Evolutionary conservation across 2,329 filamentous ascomycete genomes (phyloP), one percentile per base, ranked within the genome.

Genomic region (Claviceps capensis): DNA sequence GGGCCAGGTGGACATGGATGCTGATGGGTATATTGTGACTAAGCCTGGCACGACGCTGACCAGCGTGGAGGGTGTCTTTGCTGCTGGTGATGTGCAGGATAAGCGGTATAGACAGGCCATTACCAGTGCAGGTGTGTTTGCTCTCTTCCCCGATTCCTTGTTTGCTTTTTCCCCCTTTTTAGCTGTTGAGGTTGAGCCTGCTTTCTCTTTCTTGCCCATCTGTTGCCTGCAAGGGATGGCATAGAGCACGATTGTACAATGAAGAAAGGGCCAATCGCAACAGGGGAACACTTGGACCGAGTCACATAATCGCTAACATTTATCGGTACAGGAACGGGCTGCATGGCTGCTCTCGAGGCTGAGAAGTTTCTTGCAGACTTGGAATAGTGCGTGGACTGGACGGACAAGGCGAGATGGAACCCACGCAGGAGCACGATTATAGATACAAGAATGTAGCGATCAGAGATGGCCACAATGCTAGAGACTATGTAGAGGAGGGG

Each of bases 31-130:
- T 71, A 81, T 98, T 54, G 68, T 89, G 61, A 98, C 93, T 52
- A 81, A 85, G 69, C 86, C 93, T 3, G 94, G 93, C 52, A 91
- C 88, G 46, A 88, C 88, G 54, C 77, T 85, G 64, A 98, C 93
- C 47, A 95, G 82, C 69, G 70, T 96, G 5, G 81, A 88, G 65
- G 93, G 93, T 67, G 88, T 98, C 19, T 98, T 96, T 65, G 93
- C 93, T 40, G 93, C 91, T 9, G 93, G 93, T 57, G 93, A 98
- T 66, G 94, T 98, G 9, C 93, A 98, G 75, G 94, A 98, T 68
- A 98, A 97, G 83, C 82, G 85, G 65, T 98, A 98, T 70, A 82
- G 93, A 67, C 93, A 98, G 74, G 93, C 93, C 47, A 94, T 98
- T 59, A 98, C 93, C 58, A 96, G 90, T 72, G 93, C 93, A 61